Base-by-base conservation (phyloP, 129 eudicot species). In the Flaveria robusta region DNA sequence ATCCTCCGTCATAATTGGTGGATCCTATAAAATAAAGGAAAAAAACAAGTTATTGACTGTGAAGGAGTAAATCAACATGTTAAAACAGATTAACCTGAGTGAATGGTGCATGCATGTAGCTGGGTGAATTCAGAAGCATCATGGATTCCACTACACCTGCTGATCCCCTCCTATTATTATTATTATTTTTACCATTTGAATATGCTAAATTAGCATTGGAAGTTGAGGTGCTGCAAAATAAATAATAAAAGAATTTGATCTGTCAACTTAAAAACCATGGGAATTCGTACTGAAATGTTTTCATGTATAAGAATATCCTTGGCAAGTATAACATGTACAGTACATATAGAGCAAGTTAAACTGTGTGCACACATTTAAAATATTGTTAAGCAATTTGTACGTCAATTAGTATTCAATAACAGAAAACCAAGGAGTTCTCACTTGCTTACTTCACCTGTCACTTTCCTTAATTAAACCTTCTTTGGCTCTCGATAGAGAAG, bases 1-100 rank as follows among this genome's bases (percentile, higher is more conserved):
- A 74, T 94, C 99, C 85, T 94, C 99, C 0, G 99, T 94, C 99
- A 94, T 94, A 15, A 86, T 85, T 71, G 99, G 99, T 65, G 99
- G 84, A 64, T 94, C 96, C 99, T 94, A 74, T 63, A 41, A 82
- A 15, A 67, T 45, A 55, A 7, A 43, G 0, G 15, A 62, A 16
- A 55, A 14, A 37, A 63, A 59, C 63, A 72, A 29, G 43, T 59
- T 43, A 34, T 27, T 24, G 29, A 51, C 5, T 46, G 31, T 54
- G 19, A 51, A 23, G 46, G 13, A 77, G 27, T 23, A 67, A 71
- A 52, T 13, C 68, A 79, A 56, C 19, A 66, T 49, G 66, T 22
- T 63, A 68, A 83, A 68, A 62, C 19, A 60, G 43, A 81, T 55
- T 68, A 71, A 92, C 97, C 97, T 89, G 97, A 47, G 93, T 92